Evolutionary conservation across 2,329 filamentous ascomycete species (phyloP).

Genomic region (Colletotrichum chrysophilum): DNA sequence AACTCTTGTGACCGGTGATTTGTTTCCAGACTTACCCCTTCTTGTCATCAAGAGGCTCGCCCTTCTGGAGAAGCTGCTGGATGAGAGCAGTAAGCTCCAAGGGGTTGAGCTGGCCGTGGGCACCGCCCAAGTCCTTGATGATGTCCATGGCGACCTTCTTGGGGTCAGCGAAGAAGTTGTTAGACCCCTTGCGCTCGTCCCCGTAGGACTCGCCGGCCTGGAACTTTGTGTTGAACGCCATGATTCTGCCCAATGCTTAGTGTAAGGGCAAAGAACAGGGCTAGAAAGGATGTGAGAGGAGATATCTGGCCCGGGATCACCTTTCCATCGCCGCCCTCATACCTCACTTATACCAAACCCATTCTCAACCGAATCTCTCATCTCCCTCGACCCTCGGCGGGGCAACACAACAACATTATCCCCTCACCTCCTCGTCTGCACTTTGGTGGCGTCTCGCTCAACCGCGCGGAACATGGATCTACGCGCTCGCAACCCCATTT

Average conservation of each 20-base stretch:
- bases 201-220: conserved; percentile 43
- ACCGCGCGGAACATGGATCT: neutral
- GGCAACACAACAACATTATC: neutral
- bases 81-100: conserved; percentile 35
- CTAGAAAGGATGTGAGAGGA: neutral
- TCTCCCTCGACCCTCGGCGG: neutral
- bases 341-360: neutral
- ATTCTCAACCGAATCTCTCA: neutral
- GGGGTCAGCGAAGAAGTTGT: conserved; percentile 35
- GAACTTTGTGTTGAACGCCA: conserved; percentile 39
- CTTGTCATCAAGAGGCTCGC: conserved; percentile 62
- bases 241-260: conserved; percentile 17
- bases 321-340: neutral
- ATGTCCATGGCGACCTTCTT: conserved; percentile 36
- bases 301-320: neutral
- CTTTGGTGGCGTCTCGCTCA: neutral
- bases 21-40: conserved; percentile 35
- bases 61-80: conserved; percentile 25
- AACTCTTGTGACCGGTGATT: too few relatives aligned
- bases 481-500: neutral
- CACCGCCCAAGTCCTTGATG: conserved; percentile 33
- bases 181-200: conserved; percentile 26
- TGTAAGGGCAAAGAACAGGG: neutral
- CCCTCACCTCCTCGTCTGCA: neutral
- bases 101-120: conserved; percentile 31